Evolutionary conservation across 176 grass and related monocot species (phyloP), one percentile per base, ranked within the genome.

Genomic region (Avena insularis): DNA sequence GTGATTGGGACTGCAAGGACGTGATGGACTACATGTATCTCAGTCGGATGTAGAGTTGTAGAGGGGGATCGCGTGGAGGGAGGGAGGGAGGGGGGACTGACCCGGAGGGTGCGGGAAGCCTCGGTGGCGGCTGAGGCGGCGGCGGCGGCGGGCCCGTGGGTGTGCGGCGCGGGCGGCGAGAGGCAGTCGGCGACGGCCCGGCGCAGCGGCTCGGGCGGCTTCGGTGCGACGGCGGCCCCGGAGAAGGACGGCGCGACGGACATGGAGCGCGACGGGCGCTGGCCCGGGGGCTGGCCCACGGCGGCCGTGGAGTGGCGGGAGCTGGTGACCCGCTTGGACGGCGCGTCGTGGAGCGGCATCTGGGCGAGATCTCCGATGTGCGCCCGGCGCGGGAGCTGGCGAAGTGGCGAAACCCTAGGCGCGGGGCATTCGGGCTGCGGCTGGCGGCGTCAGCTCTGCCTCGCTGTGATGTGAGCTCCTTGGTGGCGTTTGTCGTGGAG

Each of bases 141-240:
- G 58, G 86, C 84, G 8, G 89, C 78, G 5, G 90, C 86, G 25
- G 93, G 84, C 65, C 75, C 94, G 74, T 98, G 93, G 69, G 80
- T 91, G 81, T 94, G 94, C 12, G 90, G 81, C 3, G 97, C 82
- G 50, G 90, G 89, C 43, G 94, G 94, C 17, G 94, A 98, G 82
- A 98, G 92, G 87, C 97, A 98, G 82, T 98, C 97, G 43, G 90
- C 97, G 79, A 98, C 97, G 27, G 97, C 94, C 50, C 93, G 87
- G 49, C 94, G 88, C 17, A 98, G 90, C 43, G 97, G 94, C 87
- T 98, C 97, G 20, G 94, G 94, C 36, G 92, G 97, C 87, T 96
- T 96, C 77, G 87, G 93, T 15, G 72, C 15, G 43, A 64, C 65
- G 43, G 71, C 19, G 20, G 50, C 23, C 19, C 40, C 71, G 78